Evolutionary conservation across 768 basidiomycete species (phyloP), one percentile per base, ranked within the genome.

Genomic region (Mycena alexandri): DNA sequence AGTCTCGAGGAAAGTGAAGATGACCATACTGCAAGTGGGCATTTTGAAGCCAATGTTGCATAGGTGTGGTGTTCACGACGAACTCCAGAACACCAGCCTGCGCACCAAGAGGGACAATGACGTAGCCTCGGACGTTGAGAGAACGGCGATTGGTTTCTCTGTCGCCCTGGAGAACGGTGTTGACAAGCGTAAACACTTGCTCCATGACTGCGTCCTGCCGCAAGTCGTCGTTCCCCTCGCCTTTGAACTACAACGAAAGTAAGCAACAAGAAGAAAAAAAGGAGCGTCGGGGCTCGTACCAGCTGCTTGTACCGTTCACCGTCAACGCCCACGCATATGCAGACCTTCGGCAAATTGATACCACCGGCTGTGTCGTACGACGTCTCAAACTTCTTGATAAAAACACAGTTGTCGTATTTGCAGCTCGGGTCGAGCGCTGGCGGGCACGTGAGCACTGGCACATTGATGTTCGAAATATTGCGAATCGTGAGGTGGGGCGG

Each of bases 181-280:
- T 98, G 62, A 96, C 92, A 21, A 99, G 84, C 21, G 89, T 88
- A 74, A 99, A 99, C 2, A 98, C 95, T 78, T 99, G 98, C 74
- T 98, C 95, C 96, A 99, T 98, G 58, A 99, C 95, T 0, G 96
- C 96, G 75, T 99, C 98, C 78, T 99, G 98, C 44, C 98, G 90
- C 51, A 98, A 77, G 73, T 99, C 98, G 72, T 99, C 98, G 12
- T 88, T 84, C 11, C 92, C 92, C 80, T 93, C 89, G 5, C 95
- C 95, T 77, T 99, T 98, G 80, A 95, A 96, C 95, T 97, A 68
- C 7, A 56, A 41, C 36, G 33, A 56, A 54, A 17, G 56, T 42
- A 55, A 44, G 44, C 17, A 55, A 0, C 38, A 14, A 38, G 38
- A 38, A 36, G 22, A 34, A 10, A 36, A 69, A 38, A 33, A 8